A percentile compares a stretch with the other conserved stretches of the same genome.
phyloP scores from a whole-genome alignment of 116 monocot genomes.

The Posidonia oceanica region DNA sequence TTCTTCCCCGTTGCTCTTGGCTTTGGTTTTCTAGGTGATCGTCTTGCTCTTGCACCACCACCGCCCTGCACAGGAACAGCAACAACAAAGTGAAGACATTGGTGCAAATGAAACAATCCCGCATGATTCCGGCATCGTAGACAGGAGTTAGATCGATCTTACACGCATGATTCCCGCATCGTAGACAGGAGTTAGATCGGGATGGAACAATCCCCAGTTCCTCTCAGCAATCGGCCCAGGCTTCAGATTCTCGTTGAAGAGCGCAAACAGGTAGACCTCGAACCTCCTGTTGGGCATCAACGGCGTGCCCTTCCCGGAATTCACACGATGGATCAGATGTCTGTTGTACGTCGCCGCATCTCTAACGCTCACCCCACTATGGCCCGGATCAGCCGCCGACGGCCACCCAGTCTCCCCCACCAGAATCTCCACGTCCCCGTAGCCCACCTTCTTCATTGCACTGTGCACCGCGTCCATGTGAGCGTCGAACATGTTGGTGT shows the following conservation, averaged over 20 bases:
- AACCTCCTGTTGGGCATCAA: slow-evolving; percentile 56
- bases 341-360: slow-evolving; percentile 52
- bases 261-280: slow-evolving; percentile 71
- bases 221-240: slow-evolving; percentile 78
- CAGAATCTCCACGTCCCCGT: slow-evolving; percentile 39
- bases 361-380: slow-evolving; percentile 38
- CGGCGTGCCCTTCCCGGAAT: slow-evolving; percentile 62
- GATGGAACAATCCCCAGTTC: slow-evolving; percentile 52
- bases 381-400: slow-evolving; percentile 39
- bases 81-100: too few relatives aligned
- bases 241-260: slow-evolving; percentile 79
- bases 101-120: too few relatives aligned
- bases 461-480: slow-evolving; percentile 67
- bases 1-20: slow-evolving; percentile 1
- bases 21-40: too few relatives aligned
- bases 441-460: slow-evolving; percentile 41
- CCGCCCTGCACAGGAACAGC: too few relatives aligned
- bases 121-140: slow-evolving; percentile 43
- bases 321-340: slow-evolving; percentile 40
- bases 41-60: too few relatives aligned
- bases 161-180: slow-evolving; percentile 30
- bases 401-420: slow-evolving; percentile 97
- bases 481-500: slow-evolving; percentile 92
- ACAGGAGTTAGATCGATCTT: slow-evolving; percentile 28
- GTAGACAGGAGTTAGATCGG: slow-evolving; percentile 46